A percentile compares a stretch with the other conserved stretches of the same genome.
Conservation (phyloP, 2,329 filamentous ascomycete species). For the Knoxdaviesia proteae region DNA sequence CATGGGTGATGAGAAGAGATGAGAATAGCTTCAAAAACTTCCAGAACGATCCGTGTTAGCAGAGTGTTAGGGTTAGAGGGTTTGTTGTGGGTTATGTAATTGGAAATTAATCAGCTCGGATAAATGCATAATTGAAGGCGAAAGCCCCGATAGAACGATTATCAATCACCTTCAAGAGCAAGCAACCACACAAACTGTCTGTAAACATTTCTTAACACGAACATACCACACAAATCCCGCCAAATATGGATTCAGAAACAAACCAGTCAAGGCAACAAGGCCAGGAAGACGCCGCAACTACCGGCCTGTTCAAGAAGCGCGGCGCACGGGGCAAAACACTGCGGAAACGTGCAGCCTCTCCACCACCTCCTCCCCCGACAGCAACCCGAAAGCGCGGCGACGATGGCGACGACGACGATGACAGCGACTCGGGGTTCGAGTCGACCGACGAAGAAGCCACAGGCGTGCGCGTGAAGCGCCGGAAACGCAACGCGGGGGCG, state of each 20-base stretch:
- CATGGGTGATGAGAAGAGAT: too few relatives aligned
- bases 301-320: conserved; percentile 2
- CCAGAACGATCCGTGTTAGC: too few relatives aligned
- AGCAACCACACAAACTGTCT: too few relatives aligned
- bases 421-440: conserved; percentile 1
- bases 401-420: neutral
- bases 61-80: too few relatives aligned
- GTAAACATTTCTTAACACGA: neutral
- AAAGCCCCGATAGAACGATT: too few relatives aligned
- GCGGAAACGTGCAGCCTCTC: conserved; percentile 2
- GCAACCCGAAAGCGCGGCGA: too few relatives aligned
- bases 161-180: too few relatives aligned
- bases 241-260: too few relatives aligned
- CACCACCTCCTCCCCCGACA: neutral
- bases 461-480: conserved; percentile 1
- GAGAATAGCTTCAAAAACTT: too few relatives aligned
- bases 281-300: neutral
- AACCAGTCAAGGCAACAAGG: neutral
- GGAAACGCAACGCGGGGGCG: neutral
- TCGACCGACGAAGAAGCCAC: conserved; percentile 1
- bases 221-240: neutral
- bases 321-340: conserved; percentile 2
- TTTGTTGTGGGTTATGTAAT: too few relatives aligned
- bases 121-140: too few relatives aligned
- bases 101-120: too few relatives aligned